Evolutionary conservation across 1,284 basidiomycete genomes (phyloP).

Genomic region (Leccinum huronense): DNA sequence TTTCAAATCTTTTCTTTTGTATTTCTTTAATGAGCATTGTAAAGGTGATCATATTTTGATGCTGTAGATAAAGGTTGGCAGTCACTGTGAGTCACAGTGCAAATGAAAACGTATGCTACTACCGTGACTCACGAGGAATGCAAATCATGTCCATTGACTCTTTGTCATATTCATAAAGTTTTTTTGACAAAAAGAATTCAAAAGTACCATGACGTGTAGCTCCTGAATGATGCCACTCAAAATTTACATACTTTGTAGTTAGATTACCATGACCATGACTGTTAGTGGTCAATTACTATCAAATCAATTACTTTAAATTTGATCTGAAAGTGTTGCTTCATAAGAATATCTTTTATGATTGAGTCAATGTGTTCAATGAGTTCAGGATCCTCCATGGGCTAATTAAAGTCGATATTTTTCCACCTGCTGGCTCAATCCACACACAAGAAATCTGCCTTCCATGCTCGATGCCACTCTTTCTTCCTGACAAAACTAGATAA

Average conservation of each 20-base stretch:
- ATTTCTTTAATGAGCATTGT: no score
- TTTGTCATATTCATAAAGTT: not conserved
- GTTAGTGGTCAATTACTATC: not conserved
- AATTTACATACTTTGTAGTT: not conserved
- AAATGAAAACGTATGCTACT: no score
- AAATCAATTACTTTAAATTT: conserved; percentile 10
- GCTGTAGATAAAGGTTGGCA: no score
- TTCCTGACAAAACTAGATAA: not conserved
- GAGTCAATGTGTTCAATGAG: conserved; percentile 1
- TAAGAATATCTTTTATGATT: conserved; percentile 10
- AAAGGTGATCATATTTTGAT: no score
- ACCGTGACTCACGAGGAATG: conserved; percentile 8
- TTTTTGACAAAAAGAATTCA: not conserved
- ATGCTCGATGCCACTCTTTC: not conserved
- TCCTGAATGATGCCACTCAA: not conserved
- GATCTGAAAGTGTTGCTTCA: not conserved
- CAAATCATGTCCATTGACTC: conserved; percentile 10
- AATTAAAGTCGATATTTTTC: no score
- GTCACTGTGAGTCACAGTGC: no score
- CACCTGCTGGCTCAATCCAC: not conserved
- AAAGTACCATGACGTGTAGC: conserved; percentile 1
- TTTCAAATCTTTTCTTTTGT: no score
- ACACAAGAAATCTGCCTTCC: not conserved
- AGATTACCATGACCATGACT: not conserved
- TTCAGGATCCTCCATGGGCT: conserved; percentile 9